These are phyloP conservation scores for Wallacemonas sp. DNA, from an alignment of 208 protist genomes.

Conservation along the genomic window DNA sequence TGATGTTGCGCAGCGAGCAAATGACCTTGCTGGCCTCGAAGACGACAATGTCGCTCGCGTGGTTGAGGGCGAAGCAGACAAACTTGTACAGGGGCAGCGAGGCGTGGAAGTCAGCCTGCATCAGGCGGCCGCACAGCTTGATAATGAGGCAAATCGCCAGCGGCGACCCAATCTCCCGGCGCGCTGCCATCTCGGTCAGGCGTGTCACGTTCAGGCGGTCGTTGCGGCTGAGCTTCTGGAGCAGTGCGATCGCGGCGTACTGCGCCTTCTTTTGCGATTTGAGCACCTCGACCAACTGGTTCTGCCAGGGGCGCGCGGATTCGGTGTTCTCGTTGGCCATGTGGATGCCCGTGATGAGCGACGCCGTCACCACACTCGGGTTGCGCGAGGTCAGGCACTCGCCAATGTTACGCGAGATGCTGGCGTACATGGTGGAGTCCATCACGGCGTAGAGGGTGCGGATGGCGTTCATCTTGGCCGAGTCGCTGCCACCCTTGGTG, in stretches of 20 bases:
- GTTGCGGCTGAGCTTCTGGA: slow-evolving; percentile 96
- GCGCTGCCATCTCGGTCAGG: slow-evolving; percentile 90
- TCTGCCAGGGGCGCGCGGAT: slow-evolving; percentile 94
- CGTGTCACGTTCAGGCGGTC: slow-evolving; percentile 96
- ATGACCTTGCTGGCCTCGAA: slow-evolving; percentile 97
- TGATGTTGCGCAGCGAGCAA: slow-evolving; percentile 90
- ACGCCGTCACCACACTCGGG: slow-evolving; percentile 93
- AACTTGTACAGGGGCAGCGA: slow-evolving; percentile 90
- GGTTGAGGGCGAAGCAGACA: slow-evolving; percentile 89
- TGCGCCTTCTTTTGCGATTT: slow-evolving; percentile 93
- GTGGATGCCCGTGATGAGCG: slow-evolving; percentile 98
- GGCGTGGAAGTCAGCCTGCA: slow-evolving; percentile 89
- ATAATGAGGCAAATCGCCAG: slow-evolving; percentile 96
- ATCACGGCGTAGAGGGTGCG: slow-evolving; percentile 96
- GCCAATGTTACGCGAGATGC: slow-evolving; percentile 97
- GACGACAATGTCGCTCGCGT: slow-evolving; percentile 96
- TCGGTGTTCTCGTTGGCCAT: slow-evolving; percentile 86
- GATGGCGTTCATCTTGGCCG: slow-evolving; percentile 94
- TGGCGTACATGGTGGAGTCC: slow-evolving; percentile 94
- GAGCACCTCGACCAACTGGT: slow-evolving; percentile 94
- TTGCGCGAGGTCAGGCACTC: slow-evolving; percentile 97
- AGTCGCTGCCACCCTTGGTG: slow-evolving; percentile 94
- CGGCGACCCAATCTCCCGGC: slow-evolving; percentile 89
- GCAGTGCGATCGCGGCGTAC: slow-evolving; percentile 97
- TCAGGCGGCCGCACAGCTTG: slow-evolving; percentile 91